These are phyloP conservation scores for Marvania coccoides DNA, from an alignment of 139 green algal genomes.

Conservation along the genomic window DNA sequence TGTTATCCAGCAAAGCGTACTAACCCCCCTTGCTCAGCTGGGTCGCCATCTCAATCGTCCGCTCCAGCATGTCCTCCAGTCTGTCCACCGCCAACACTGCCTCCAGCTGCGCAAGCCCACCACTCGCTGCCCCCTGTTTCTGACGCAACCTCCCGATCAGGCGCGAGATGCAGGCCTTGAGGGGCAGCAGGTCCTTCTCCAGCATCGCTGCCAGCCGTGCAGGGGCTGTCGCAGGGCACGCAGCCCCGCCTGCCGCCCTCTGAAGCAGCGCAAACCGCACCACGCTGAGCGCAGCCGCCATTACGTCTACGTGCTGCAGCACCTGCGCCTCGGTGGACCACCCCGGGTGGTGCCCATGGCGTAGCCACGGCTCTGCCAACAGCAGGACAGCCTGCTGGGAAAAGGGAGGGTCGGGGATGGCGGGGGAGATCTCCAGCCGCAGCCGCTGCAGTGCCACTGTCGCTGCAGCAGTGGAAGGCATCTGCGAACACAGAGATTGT, in stretches of 20 bases:
- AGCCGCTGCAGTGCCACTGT: conserved; percentile 16
- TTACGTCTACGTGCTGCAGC: neutral
- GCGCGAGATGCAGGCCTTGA: neutral
- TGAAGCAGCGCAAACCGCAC: conserved; percentile 25
- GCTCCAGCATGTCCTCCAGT: conserved; percentile 1
- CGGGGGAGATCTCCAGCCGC: conserved; percentile 15
- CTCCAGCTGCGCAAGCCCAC: neutral
- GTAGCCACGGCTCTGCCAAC: conserved; percentile 3
- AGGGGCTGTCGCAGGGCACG: neutral
- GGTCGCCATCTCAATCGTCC: conserved; percentile 3
- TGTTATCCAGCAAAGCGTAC: neutral
- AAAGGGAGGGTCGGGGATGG: neutral
- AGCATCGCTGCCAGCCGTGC: neutral
- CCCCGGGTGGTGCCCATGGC: neutral
- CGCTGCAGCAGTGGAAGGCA: neutral
- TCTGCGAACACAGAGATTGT: no score
- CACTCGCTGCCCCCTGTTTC: neutral
- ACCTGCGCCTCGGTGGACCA: conserved; percentile 9
- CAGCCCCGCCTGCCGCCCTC: neutral
- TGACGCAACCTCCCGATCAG: neutral
- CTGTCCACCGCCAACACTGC: conserved; percentile 12
- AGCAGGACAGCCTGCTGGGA: neutral
- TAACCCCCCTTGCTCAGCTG: neutral
- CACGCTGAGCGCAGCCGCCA: conserved; percentile 17
- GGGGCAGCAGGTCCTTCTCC: conserved; percentile 1